Evolutionary conservation across 768 basidiomycete species (phyloP).

Genomic region (Phaffia australis): DNA sequence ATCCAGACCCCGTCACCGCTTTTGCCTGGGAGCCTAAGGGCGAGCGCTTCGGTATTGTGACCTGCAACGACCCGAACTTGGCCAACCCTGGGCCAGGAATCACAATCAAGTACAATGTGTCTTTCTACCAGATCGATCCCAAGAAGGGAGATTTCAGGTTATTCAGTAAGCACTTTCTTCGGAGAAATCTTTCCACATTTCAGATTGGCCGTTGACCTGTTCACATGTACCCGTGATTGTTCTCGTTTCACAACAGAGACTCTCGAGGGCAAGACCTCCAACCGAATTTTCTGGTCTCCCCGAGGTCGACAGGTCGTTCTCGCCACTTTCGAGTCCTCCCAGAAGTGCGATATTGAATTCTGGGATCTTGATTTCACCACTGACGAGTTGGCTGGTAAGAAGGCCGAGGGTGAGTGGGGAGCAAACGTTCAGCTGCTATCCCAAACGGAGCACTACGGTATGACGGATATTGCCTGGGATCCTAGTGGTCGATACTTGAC

Average conservation of each 20-base stretch:
- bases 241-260: constrained; percentile 45
- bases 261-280: constrained; percentile 70
- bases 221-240: not conserved
- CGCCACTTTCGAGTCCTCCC: constrained; percentile 87
- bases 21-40: constrained; percentile 99
- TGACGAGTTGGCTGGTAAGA: constrained; percentile 35
- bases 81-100: constrained; percentile 80
- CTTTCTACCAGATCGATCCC: constrained; percentile 89
- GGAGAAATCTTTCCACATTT: not conserved
- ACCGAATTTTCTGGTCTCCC: constrained; percentile 93
- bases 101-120: constrained; percentile 90
- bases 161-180: constrained; percentile 49
- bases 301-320: constrained; percentile 90
- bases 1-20: constrained; percentile 75
- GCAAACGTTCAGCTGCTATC: constrained; percentile 73
- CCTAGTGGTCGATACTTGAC: constrained; percentile 87
- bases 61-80: constrained; percentile 84
- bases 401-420: constrained; percentile 60
- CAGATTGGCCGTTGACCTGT: not conserved
- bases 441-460: constrained; percentile 85
- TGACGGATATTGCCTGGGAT: constrained; percentile 98
- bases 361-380: constrained; percentile 91
- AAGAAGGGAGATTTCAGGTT: constrained; percentile 86
- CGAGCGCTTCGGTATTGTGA: constrained; percentile 88
- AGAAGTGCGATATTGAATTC: constrained; percentile 95